A percentile compares a stretch with the other conserved stretches of the same genome.
Conservation (phyloP, 192 early-diverging fungal genomes). For the Coemansia brasiliensis region DNA sequence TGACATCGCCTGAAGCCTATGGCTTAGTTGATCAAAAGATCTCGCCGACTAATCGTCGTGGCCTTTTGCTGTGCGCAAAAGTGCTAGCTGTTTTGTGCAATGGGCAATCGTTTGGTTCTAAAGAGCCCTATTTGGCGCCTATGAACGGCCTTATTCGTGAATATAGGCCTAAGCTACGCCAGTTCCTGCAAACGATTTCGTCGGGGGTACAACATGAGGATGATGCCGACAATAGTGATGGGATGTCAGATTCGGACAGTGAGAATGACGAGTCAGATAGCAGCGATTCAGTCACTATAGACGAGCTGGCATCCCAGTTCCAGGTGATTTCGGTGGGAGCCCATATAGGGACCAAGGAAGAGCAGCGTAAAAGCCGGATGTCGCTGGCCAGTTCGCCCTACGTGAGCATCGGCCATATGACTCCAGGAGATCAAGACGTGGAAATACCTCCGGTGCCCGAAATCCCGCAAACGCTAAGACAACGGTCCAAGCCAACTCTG, state of each 20-base stretch:
- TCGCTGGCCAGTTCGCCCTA: conserved; percentile 30
- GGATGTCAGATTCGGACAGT: not conserved
- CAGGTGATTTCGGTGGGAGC: conserved; percentile 42
- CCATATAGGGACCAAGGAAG: conserved; percentile 50
- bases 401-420: conserved; percentile 14
- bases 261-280: conserved; percentile 12
- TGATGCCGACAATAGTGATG: not conserved
- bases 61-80: conserved; percentile 86
- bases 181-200: conserved; percentile 69
- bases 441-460: conserved; percentile 20
- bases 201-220: conserved; percentile 7
- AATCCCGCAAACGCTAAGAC: conserved; percentile 11
- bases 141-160: conserved; percentile 83
- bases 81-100: conserved; percentile 95
- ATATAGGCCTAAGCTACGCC: conserved; percentile 78
- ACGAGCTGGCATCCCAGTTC: conserved; percentile 52
- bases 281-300: conserved; percentile 38
- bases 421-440: conserved; percentile 12
- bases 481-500: conserved; percentile 9
- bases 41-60: conserved; percentile 73
- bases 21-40: conserved; percentile 61
- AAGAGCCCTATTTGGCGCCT: conserved; percentile 87
- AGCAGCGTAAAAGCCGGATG: conserved; percentile 50
- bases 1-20: conserved; percentile 88
- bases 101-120: conserved; percentile 88